Percentiles rank a stretch among this genome's conserved stretches.
phyloP scores from a whole-genome alignment of 352 stramenopile species.

The Pythium monospermum region DNA sequence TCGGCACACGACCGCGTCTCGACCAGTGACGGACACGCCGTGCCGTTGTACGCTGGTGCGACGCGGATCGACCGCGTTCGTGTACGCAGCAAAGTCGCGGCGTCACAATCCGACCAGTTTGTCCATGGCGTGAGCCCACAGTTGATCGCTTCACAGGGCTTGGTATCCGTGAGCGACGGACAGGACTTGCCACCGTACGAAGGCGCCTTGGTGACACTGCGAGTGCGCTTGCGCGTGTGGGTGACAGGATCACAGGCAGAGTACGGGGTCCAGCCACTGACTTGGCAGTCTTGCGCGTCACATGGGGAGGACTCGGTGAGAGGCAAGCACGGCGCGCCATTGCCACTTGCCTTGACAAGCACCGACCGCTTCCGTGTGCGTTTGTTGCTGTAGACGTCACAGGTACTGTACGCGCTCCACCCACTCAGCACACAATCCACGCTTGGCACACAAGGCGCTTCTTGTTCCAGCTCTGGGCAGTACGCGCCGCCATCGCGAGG shows the following conservation, averaged over 20 bases:
- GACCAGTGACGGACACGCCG: constrained; percentile 31
- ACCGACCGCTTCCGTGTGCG: constrained; percentile 32
- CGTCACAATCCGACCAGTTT: constrained; percentile 39
- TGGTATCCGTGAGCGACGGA: constrained; percentile 33
- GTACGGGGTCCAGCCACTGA: constrained; percentile 48
- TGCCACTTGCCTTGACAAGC: constrained; percentile 27
- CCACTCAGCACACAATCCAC: constrained; percentile 49
- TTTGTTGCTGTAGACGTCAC: constrained; percentile 27
- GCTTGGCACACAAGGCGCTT: constrained; percentile 20
- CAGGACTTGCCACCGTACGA: constrained; percentile 41
- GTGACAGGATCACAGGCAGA: constrained; percentile 29
- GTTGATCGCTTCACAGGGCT: constrained; percentile 37
- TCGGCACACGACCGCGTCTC: constrained; percentile 39
- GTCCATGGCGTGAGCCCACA: constrained; percentile 51
- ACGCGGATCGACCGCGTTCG: constrained; percentile 40
- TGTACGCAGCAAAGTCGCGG: constrained; percentile 24
- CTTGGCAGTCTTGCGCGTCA: constrained; percentile 36
- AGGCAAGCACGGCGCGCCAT: constrained; percentile 33
- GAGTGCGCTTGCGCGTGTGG: constrained; percentile 36
- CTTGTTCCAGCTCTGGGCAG: constrained; percentile 32
- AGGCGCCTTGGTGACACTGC: constrained; percentile 20
- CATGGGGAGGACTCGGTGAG: constrained; percentile 34
- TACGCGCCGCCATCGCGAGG: constrained; percentile 31
- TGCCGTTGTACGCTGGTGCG: constrained; percentile 27
- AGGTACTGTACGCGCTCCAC: constrained; percentile 37